Evolutionary conservation across 1,139 yeast species (phyloP).

Genomic region (Nakaseomyces delphensis): DNA sequence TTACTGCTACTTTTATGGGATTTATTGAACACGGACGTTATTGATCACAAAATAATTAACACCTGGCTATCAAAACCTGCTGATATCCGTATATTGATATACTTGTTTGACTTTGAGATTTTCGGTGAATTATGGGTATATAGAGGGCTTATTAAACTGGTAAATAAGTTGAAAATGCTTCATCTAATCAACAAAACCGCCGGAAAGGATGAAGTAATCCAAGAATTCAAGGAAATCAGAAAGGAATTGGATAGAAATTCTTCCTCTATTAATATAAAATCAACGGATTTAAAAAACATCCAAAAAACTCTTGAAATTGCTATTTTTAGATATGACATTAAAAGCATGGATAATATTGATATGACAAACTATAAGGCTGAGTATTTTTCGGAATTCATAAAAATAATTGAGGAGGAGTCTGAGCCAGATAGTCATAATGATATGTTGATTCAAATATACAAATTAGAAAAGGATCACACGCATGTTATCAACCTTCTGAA

Average conservation of each 20-base stretch:
- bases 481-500: slow-evolving; percentile 15
- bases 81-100: slow-evolving; percentile 25
- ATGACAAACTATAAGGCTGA: slow-evolving; percentile 16
- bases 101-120: slow-evolving; percentile 20
- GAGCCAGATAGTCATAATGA: slow-evolving; percentile 10
- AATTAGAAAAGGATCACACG: slow-evolving; percentile 11
- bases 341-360: slow-evolving; percentile 11
- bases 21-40: slow-evolving; percentile 20
- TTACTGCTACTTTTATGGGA: slow-evolving; percentile 19
- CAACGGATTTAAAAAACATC: slow-evolving; percentile 16
- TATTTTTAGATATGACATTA: slow-evolving; percentile 11
- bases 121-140: slow-evolving; percentile 29
- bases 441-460: slow-evolving; percentile 17
- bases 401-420: slow-evolving; percentile 9
- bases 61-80: slow-evolving; percentile 19
- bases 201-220: slow-evolving; percentile 7
- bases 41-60: slow-evolving; percentile 15
- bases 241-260: slow-evolving; percentile 8
- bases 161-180: slow-evolving; percentile 20
- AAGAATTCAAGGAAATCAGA: slow-evolving; percentile 8
- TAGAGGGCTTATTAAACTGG: slow-evolving; percentile 22
- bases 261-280: not conserved
- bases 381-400: slow-evolving; percentile 18
- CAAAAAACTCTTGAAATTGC: slow-evolving; percentile 22
- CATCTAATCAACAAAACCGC: slow-evolving; percentile 24